Evolutionary conservation across 163 green algal genomes (phyloP), one percentile per base, ranked within the genome.

Genomic region (Coccomyxa subellipsoidea): DNA sequence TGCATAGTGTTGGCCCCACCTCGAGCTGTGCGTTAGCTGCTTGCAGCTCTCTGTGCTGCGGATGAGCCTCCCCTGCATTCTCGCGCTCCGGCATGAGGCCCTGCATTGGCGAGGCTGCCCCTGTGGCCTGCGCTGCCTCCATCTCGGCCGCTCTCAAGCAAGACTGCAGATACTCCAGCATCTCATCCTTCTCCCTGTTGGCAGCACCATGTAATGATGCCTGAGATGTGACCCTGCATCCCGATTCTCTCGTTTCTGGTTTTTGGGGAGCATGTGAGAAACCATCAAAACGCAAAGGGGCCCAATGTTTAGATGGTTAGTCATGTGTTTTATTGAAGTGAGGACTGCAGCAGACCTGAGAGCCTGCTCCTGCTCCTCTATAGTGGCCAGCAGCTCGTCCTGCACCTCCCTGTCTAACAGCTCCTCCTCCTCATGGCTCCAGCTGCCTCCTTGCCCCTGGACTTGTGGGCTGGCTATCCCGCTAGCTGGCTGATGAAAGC

Each of bases 51-150:
- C 73, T 47, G 27, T 69, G 32, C 0, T 79, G 76, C 81, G 54
- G 38, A 15, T 25, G 6, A 75, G 81, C 70, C 69, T 81, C 21
- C 38, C 83, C 70, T 83, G 84, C 84, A 81, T 75, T 25, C n/a
- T 73, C 29, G 21, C 32, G 66, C 9, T 84, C 75, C 36, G 34
- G 4, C 34, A 38, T 38, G 39, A n/a, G 35, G 75, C 6, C 18
- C 29, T 79, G 34, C 73, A 36, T n/a, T n/a, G n/a, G n/a, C n/a
- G n/a, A n/a, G 32, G 36, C 47, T 66, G 47, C 47, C 47, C 47
- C 47, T 66, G 47, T 66, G 47, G 12, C 29, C 66, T 73, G 27
- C 18, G 40, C 77, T 37, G n/a, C 77, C 31, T 81, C 31, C 31
- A 18, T 35, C 53, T 81, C 12, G 18, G 37, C 53, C 15, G 53